Evolutionary conservation across 352 stramenopile species (phyloP), one percentile per base, ranked within the genome.

Genomic region (Phytophthora foliorum): DNA sequence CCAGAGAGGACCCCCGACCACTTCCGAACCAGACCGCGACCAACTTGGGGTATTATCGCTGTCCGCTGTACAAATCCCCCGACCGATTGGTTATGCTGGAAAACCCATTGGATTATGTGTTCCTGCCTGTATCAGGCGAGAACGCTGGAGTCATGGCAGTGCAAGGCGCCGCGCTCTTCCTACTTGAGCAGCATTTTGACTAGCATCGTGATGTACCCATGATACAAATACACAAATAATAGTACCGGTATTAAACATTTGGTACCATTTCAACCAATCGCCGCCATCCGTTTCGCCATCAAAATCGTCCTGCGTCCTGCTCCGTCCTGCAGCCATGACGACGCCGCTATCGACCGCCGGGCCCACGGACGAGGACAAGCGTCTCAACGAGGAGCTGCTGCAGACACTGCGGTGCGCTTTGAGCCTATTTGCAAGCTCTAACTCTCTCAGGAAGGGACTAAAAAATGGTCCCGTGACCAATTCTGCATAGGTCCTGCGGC

Each of bases 311-410:
- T 45, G 39, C 39, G 8, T 45, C 17, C 17, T 48, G 19, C 36
- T 34, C 52, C 36, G 27, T 66, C 24, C 34, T 54, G 48, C 48
- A 59, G 22, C 17, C 16, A 90, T 92, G 69, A 89, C 84, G 63
- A 84, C 80, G 48, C 85, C 89, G 46, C 72, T 96, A n/a, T 96
- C 89, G 38, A 71, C 91, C 19, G 86, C 84, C 7, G 78, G 59
- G 1, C 89, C 89, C 2, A 88, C 82, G 2, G 85, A 91, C 4
- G 69, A 88, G 41, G 89, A 96, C 63, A 69, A 81, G 34, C 69
- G 78, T 25, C 82, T 93, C 9, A 91, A 93, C n/a, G 57, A 82
- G 6, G 78, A 82, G 64, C 72, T 96, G 21, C 71, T 91, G 52
- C 59, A 81, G 50, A 91, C 84, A 22, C 74, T 95, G 4, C 63